Base-by-base conservation (phyloP, 108 stramenopile species). In the Pseudonitzschia multiseries region DNA sequence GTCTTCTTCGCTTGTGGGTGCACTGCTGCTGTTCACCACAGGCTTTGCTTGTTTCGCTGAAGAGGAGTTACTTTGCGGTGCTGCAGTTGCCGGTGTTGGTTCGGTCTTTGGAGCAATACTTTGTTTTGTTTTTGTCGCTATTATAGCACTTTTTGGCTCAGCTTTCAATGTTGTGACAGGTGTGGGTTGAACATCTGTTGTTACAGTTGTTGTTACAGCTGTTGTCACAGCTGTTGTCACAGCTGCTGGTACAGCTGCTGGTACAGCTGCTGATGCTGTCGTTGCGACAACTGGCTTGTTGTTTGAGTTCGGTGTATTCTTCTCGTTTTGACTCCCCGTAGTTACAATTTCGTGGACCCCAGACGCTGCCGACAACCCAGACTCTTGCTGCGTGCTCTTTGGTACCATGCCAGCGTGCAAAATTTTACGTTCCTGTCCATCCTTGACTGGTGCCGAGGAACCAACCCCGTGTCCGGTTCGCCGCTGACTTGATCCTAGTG, bases 361-460 rank as follows among this genome's bases (percentile, higher is more conserved):
- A 13, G 86, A 65, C 0, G 87, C 92, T 18, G 89, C 88, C 13
- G 68, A 73, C 14, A 93, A 71, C 10, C 86, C 79, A 33, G 89
- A 89, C 63, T 81, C 50, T 28, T 89, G 82, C 70, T 92, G 91
- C 28, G 69, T 70, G 51, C 88, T 89, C 48, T 89, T 89, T 2
- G 88, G 87, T 24, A 90, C 89, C 79, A 94, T 89, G 9, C 93
- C 93, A 4, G 86, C 93, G 63, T 86, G 90, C 42, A 92, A 69
- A 48, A 91, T 84, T 52, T 74, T 80, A 10, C 83, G 73, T 24
- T 83, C 76, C 32, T 17, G 14, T 56, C 24, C 10, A 26, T 56
- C 54, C 22, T 69, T 68, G 0, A 50, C 46, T 42, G 80, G 27
- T n/a, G 22, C 46, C 9, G 51, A 27, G 53, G 53, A 46, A 41